Percentiles rank a stretch among this genome's conserved stretches.
These are phyloP conservation scores for Diaporthe helianthi DNA, from an alignment of 2,329 filamentous ascomycete species.

Conservation along the genomic window DNA sequence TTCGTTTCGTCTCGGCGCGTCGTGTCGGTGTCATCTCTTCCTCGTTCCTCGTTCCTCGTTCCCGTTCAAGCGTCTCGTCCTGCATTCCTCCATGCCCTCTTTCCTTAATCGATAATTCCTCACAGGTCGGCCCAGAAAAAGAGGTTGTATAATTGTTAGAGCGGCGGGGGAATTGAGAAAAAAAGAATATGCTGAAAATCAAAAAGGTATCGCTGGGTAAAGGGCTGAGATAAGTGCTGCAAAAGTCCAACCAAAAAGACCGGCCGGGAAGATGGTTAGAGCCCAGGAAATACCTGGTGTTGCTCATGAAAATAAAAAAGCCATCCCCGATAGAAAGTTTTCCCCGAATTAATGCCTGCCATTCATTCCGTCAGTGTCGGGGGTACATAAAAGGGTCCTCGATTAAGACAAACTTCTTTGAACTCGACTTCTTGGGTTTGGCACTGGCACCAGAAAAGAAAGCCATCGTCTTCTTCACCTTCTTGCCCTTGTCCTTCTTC, in stretches of 20 bases:
- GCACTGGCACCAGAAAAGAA: constrained; percentile 37
- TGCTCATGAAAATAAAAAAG: constrained; percentile 17
- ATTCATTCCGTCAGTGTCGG: constrained; percentile 5
- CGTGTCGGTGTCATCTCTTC: neutral
- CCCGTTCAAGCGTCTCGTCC: constrained; percentile 10
- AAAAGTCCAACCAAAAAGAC: neutral
- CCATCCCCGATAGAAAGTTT: neutral
- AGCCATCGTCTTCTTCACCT: constrained; percentile 16
- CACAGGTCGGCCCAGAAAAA: neutral
- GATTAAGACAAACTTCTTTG: constrained; percentile 43
- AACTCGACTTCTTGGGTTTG: constrained; percentile 39
- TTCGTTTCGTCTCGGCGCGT: neutral
- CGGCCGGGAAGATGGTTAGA: neutral
- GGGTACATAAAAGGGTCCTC: neutral
- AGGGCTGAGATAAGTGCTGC: neutral
- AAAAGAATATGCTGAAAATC: constrained; percentile 2
- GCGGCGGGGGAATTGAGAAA: neutral
- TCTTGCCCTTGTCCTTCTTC: constrained; percentile 41
- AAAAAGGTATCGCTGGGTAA: constrained; percentile 17
- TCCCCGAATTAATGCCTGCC: constrained; percentile 2
- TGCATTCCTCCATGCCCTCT: neutral
- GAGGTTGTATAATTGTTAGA: constrained; percentile 4
- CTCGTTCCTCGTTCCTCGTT: neutral
- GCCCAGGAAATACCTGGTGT: neutral
- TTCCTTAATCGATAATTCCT: neutral